These are phyloP conservation scores for Nymphaea colorata DNA, from an alignment of 164 flowering plant genomes.

Conservation along the genomic window DNA sequence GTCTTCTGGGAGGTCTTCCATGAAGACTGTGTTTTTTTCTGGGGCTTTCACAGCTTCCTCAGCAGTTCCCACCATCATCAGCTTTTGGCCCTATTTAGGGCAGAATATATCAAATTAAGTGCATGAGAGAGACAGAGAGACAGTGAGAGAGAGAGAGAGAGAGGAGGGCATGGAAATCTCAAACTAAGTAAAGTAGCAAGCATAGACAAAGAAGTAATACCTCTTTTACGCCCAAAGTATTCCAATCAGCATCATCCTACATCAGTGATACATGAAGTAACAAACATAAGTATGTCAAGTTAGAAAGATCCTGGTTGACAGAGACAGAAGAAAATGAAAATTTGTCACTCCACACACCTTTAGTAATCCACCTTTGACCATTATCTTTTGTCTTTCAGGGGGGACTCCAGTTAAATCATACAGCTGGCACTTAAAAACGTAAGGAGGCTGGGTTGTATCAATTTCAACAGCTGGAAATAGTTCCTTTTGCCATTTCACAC, in stretches of 20 bases:
- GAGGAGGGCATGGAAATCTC: neutral
- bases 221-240: constrained; percentile 71
- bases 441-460: constrained; percentile 85
- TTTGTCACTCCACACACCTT: constrained; percentile 37
- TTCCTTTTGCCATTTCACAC: constrained; percentile 96
- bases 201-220: constrained; percentile 20
- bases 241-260: constrained; percentile 98
- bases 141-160: neutral
- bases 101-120: constrained; percentile 3
- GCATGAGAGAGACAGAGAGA: neutral
- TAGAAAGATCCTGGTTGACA: neutral
- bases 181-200: neutral
- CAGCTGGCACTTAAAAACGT: constrained; percentile 84
- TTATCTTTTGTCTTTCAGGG: constrained; percentile 97
- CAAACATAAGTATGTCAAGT: neutral
- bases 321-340: neutral
- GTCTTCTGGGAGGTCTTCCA: constrained; percentile 95
- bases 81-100: constrained; percentile 66
- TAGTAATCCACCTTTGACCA: constrained; percentile 94
- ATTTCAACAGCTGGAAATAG: constrained; percentile 66
- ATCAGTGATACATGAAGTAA: constrained; percentile 8
- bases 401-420: constrained; percentile 95
- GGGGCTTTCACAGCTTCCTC: constrained; percentile 93
- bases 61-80: constrained; percentile 99
- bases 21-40: constrained; percentile 81